Evolutionary conservation across 768 basidiomycete species (phyloP), one percentile per base, ranked within the genome.

Genomic region (Panaeolus papilionaceus): DNA sequence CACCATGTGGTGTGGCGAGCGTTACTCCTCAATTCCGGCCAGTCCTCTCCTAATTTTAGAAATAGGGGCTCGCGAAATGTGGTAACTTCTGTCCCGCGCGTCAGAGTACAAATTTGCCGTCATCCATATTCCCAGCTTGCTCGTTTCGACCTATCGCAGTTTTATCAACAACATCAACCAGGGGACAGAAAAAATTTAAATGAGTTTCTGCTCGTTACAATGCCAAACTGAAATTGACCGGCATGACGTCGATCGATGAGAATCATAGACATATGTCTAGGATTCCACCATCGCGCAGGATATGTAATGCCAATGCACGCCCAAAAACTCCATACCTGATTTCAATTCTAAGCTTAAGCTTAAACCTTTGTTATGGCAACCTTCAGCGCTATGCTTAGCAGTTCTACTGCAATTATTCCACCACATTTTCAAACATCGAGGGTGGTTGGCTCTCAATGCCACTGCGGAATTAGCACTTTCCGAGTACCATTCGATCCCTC

Each of bases 381-480:
- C 7, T 33, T 33, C 14, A 33, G 10, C 33, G 14, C 54, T 58
- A 4, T 11, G 20, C 26, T 0, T 33, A 37, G 14, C 33, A 12
- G 26, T 37, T 33, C 54, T 9, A 33, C 28, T 23, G 54, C 54
- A 33, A 58, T 28, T 10, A 58, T 58, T 12, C 54, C 26, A 58
- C 26, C 54, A 16, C 54, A 58, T 58, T 58, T 58, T 16, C 26
- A 33, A 37, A 58, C 54, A 1, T 58, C 54, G 4, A 28, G 14
- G 16, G 16, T 58, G 4, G 12, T 58, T 58, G 12, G 12, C 54
- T 7, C 54, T 16, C 54, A 58, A n/a, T 78, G 77, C 66, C 75
- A 78, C 44, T 78, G 77, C 65, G 73, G 70, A 26, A 64, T 71
- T 20, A 77, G 75, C 61, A 67, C 69, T 14, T 78, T 78, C 66